Percentiles rank a stretch among this genome's conserved stretches.
These are phyloP conservation scores for Melaleuca alternifolia DNA, from an alignment of 345 rosid genomes.

Conservation along the genomic window DNA sequence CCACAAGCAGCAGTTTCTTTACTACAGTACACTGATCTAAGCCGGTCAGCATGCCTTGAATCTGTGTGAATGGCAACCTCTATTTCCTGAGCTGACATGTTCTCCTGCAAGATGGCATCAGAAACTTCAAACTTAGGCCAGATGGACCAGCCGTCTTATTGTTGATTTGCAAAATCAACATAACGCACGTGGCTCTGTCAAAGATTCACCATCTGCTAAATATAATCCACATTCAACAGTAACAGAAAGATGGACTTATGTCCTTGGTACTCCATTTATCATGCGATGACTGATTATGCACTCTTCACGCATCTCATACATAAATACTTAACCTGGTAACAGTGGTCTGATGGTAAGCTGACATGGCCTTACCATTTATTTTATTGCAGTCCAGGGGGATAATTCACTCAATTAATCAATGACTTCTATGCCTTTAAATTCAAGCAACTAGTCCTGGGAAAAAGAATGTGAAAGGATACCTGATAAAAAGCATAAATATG, in stretches of 20 bases:
- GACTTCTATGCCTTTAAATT: neutral
- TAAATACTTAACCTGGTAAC: neutral
- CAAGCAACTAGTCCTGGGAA: neutral
- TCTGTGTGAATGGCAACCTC: slow-evolving; percentile 78
- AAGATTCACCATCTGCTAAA: neutral
- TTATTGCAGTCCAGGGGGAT: neutral
- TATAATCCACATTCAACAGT: neutral
- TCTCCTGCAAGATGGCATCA: slow-evolving; percentile 36
- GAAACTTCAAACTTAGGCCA: neutral
- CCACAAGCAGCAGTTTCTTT: slow-evolving; percentile 44
- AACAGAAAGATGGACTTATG: neutral
- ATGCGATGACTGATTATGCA: neutral
- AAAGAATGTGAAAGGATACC: slow-evolving; percentile 23
- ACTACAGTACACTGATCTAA: slow-evolving; percentile 47
- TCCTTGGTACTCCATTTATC: neutral
- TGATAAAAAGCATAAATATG: slow-evolving; percentile 68
- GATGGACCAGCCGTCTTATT: neutral
- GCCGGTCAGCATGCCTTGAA: slow-evolving; percentile 77
- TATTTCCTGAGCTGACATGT: slow-evolving; percentile 53
- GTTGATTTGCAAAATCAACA: neutral
- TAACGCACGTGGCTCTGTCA: neutral
- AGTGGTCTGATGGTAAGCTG: neutral
- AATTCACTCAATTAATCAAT: neutral
- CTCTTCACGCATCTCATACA: neutral
- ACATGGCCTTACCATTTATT: neutral